Conservation (phyloP, 345 rosid species). For the Gossypium anomalum region DNA sequence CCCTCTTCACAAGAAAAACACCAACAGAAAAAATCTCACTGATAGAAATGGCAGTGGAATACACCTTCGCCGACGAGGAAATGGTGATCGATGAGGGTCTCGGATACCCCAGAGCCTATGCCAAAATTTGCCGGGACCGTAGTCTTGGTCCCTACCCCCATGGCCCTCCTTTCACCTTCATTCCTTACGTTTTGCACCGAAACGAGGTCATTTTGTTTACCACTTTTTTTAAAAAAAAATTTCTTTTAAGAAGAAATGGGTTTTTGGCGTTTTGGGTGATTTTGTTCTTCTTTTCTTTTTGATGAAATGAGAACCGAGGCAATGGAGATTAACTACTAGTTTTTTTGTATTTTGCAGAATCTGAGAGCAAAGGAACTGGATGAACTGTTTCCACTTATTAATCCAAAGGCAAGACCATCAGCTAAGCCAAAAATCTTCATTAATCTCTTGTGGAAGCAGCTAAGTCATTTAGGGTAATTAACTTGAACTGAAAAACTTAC, state of each 20-base stretch:
- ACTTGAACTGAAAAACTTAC: not conserved
- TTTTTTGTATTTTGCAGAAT: constrained; percentile 31
- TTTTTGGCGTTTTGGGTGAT: not conserved
- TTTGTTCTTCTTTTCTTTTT: constrained; percentile 1
- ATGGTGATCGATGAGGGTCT: constrained; percentile 54
- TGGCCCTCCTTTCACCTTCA: constrained; percentile 82
- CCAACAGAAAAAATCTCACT: not conserved
- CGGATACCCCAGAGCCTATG: constrained; percentile 78
- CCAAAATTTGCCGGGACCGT: constrained; percentile 56
- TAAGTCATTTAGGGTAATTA: constrained; percentile 74
- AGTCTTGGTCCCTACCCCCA: constrained; percentile 30
- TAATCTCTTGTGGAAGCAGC: constrained; percentile 89
- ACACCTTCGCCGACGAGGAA: constrained; percentile 49
- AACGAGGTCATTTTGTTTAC: constrained; percentile 40
- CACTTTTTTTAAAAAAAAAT: not conserved
- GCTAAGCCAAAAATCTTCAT: constrained; percentile 63
- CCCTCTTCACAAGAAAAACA: not conserved
- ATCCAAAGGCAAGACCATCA: constrained; percentile 66
- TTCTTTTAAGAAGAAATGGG: not conserved
- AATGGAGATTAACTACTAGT: not conserved
- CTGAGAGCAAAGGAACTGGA: constrained; percentile 49
- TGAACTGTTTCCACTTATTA: constrained; percentile 57
- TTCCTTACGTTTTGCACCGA: constrained; percentile 51
- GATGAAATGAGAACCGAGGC: not conserved
- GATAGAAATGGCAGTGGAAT: constrained; percentile 35